Evolutionary conservation across 2,329 filamentous ascomycete genomes (phyloP), one percentile per base, ranked within the genome.

Genomic region (Trichoderma atrobrunneum): DNA sequence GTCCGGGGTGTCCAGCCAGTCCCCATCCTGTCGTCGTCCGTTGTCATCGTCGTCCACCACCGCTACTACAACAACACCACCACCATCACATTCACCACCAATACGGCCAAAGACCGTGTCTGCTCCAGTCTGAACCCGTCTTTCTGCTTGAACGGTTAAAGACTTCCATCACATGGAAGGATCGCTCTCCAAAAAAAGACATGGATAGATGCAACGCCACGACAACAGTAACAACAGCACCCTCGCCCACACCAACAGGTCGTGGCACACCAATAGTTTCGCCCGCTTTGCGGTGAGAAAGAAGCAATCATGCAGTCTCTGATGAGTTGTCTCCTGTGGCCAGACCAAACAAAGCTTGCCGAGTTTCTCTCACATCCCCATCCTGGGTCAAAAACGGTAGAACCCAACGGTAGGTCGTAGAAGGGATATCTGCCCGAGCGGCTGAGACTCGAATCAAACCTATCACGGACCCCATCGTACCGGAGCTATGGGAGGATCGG

Each of bases 401-500:
- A 65, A 67, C 70, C 70, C 70, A 68, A 72, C 56, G 28, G 63
- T 66, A 59, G 16, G 61, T 51, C 54, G 54, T 28, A 60, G 61
- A 67, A 43, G 30, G 16, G 36, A 51, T 34, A 57, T 56, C 62
- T 65, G 68, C 30, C 60, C 56, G 62, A 71, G 51, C 36, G 28
- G 67, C 59, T 70, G 59, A 63, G 57, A 56, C 59, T 54, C n/a
- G 36, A 56, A 56, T 54, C 67, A 54, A 70, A 8, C 66, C 67
- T 21, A 62, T 62, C 67, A 54, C 67, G 57, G 67, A 61, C 57
- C 26, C 57, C 67, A 70, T 56, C 67, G 59, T 54, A 54, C 70
- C 70, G 70, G 70, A 70, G 67, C 57, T 54, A 70, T 63, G 67
- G 66, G 59, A 65, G 64, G 64, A 71, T 59, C 70, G 70, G 70